Base-by-base conservation (phyloP, 2,329 filamentous ascomycete species). In the Colletotrichum musae region DNA sequence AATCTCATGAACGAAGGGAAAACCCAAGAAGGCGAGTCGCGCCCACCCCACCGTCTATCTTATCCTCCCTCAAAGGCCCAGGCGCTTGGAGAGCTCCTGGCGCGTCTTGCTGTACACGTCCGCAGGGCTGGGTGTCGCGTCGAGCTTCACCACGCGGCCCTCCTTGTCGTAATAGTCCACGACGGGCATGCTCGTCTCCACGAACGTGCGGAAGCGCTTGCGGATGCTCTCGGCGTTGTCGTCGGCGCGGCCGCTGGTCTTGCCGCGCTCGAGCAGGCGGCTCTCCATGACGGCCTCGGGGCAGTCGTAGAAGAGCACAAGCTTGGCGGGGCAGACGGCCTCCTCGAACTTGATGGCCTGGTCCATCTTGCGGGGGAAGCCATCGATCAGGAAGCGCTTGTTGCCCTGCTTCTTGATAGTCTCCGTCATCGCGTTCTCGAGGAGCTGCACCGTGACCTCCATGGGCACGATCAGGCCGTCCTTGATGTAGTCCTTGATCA, bases 381-480 rank as follows among this genome's bases (percentile, higher is more conserved):
- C 92, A 80, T 91, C 88, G 74, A 91, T 90, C 64, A 92, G 83
- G 86, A 98, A 98, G 76, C 93, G 90, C 79, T 90, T 91, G 72
- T 77, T 77, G 61, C 72, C 75, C 59, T 77, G 75, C 13, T 84
- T 81, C 65, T 86, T 82, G 60, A 97, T 89, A 13, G 88, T 86
- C 9, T 88, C 89, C 65, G 86, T 87, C 94, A 99, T 98, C 68
- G 95, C 94, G 81, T 97, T 97, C 83, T 98, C 95, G 51, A 99
- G 88, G 43, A 99, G 84, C 76, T 95, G 92, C 69, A 99, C 92
- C 5, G 96, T 99, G 58, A 98, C 94, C 81, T 98, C 95, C 94
- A 97, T 97, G n/a, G 96, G 96, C 72, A 99, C 96, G 80, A 99
- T 99, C 75, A 91, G 91, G 69, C 96, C 96, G 79, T 99, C 92